A percentile compares a stretch with the other conserved stretches of the same genome.
Conservation (phyloP, 352 stramenopile species). For the Globisporangium parvum region DNA sequence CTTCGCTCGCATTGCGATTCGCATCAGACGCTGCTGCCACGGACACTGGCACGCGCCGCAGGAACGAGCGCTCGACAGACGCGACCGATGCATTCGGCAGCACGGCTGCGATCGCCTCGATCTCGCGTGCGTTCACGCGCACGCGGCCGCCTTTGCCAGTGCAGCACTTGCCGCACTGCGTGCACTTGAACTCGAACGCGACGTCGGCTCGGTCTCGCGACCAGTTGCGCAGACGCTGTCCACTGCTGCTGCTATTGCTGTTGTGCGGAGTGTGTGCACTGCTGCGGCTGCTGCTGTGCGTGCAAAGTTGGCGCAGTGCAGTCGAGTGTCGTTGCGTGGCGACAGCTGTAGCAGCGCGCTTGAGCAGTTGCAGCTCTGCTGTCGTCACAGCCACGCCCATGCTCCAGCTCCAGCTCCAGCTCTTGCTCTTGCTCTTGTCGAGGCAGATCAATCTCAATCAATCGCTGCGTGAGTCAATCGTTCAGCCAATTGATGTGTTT, state of each 20-base stretch:
- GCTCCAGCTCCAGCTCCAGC: too few relatives aligned
- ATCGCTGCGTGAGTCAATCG: too few relatives aligned
- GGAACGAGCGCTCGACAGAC: conserved; percentile 31
- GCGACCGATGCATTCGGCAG: conserved; percentile 20
- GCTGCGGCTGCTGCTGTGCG: too few relatives aligned
- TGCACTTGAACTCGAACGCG: conserved; percentile 60
- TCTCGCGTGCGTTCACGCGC: too few relatives aligned
- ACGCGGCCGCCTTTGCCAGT: conserved; percentile 57
- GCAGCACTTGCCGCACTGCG: conserved; percentile 73
- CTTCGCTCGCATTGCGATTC: too few relatives aligned
- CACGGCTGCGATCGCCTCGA: conserved; percentile 33
- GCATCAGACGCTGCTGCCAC: not conserved
- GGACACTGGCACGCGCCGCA: conserved; percentile 10
- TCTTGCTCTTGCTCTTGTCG: too few relatives aligned
- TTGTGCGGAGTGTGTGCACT: not conserved
- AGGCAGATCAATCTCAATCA: too few relatives aligned
- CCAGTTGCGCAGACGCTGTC: conserved; percentile 47
- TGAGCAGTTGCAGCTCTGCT: not conserved
- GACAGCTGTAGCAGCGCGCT: too few relatives aligned
- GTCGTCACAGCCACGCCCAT: not conserved
- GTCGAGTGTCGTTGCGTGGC: too few relatives aligned
- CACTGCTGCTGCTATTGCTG: not conserved
- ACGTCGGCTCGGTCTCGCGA: conserved; percentile 23
- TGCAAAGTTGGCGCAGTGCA: too few relatives aligned
- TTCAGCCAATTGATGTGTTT: too few relatives aligned